Conservation (phyloP, 1,284 basidiomycete genomes). For the Apiotrichum siamense region DNA sequence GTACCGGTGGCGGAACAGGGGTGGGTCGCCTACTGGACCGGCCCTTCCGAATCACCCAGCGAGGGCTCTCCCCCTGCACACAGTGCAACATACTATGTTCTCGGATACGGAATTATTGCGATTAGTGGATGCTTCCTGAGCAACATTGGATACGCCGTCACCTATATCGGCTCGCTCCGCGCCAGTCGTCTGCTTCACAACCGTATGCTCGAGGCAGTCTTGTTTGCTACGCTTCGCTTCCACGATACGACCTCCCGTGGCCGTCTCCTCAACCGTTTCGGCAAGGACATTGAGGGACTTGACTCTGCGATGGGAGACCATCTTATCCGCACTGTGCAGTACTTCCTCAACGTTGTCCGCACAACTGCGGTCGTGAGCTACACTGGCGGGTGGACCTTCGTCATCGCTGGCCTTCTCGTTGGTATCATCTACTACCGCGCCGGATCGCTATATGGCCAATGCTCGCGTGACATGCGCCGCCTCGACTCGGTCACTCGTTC, state of each 20-base stretch:
- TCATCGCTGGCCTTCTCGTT: conserved; percentile 58
- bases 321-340: conserved; percentile 61
- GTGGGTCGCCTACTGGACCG: conserved; percentile 60
- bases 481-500: conserved; percentile 83
- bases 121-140: conserved; percentile 34
- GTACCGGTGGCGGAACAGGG: conserved; percentile 74
- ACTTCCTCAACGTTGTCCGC: conserved; percentile 43
- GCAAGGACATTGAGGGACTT: conserved; percentile 89
- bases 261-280: conserved; percentile 78
- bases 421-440: conserved; percentile 52
- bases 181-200: conserved; percentile 63
- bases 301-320: conserved; percentile 81
- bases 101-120: conserved; percentile 59
- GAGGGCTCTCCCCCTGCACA: conserved; percentile 32
- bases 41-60: conserved; percentile 6
- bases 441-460: conserved; percentile 71
- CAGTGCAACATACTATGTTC: conserved; percentile 65
- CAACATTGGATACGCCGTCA: conserved; percentile 39
- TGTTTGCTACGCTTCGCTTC: conserved; percentile 88
- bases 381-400: conserved; percentile 71
- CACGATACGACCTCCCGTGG: conserved; percentile 88
- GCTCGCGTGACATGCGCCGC: conserved; percentile 80
- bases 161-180: conserved; percentile 60
- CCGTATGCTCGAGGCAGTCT: conserved; percentile 71
- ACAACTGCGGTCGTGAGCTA: conserved; percentile 59